Evolutionary conservation across 148 eudicot genomes (phyloP).

Genomic region (Nyssa sinensis): DNA sequence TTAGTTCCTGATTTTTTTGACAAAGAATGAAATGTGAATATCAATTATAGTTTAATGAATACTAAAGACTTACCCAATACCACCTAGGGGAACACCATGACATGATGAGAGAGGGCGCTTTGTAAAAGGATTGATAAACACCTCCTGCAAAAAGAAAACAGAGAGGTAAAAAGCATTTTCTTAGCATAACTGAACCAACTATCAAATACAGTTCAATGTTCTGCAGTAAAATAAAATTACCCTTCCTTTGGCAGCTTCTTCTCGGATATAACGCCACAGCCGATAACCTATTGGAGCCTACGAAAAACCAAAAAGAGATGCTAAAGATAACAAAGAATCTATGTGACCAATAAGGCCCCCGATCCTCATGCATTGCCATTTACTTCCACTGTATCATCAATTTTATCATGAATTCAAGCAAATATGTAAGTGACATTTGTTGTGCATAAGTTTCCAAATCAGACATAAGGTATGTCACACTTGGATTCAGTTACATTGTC

Average conservation of each 20-base stretch:
- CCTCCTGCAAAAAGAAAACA: conserved; percentile 41
- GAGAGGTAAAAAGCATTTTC: not conserved
- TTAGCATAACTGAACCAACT: not conserved
- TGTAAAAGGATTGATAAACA: conserved; percentile 66
- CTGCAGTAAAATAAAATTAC: conserved; percentile 33
- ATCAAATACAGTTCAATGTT: not conserved
- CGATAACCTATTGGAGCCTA: conserved; percentile 88
- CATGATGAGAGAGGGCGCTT: conserved; percentile 60
- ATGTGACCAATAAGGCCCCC: too few species aligned
- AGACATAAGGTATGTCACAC: not conserved
- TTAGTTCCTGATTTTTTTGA: not conserved
- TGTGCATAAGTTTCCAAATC: not conserved
- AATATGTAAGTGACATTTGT: conserved; percentile 3
- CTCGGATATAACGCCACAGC: conserved; percentile 65
- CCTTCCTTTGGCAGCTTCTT: conserved; percentile 64
- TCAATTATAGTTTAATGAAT: not conserved
- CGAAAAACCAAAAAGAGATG: conserved; percentile 8
- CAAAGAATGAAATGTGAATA: not conserved
- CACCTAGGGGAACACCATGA: conserved; percentile 92
- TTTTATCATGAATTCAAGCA: not conserved
- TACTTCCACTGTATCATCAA: not conserved
- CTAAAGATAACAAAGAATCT: not conserved
- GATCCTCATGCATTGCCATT: not conserved
- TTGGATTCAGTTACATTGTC: not conserved
- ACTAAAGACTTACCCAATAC: conserved; percentile 68